These are phyloP conservation scores for Termitomyces sp. DNA, from an alignment of 768 basidiomycete genomes.

Conservation along the genomic window DNA sequence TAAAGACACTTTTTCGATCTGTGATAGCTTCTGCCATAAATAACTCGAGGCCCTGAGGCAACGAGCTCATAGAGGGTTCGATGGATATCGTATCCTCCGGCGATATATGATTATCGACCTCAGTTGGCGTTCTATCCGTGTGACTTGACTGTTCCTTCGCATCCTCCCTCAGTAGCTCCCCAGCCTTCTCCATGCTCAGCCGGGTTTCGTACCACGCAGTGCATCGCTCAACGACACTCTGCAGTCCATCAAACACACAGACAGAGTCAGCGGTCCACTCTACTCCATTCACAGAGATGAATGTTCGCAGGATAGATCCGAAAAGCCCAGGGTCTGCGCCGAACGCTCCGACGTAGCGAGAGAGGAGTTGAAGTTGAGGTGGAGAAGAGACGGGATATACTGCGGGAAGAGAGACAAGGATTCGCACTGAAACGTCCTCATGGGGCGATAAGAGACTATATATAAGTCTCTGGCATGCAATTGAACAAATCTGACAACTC, in stretches of 20 bases:
- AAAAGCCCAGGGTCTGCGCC: slow-evolving; percentile 73
- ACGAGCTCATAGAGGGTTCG: slow-evolving; percentile 14
- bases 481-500: slow-evolving; percentile 24
- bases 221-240: slow-evolving; percentile 67
- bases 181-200: slow-evolving; percentile 50
- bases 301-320: slow-evolving; percentile 74
- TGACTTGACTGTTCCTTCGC: slow-evolving; percentile 22
- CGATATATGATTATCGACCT: neutral
- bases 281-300: slow-evolving; percentile 72
- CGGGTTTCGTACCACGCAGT: slow-evolving; percentile 70
- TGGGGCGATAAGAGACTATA: slow-evolving; percentile 51
- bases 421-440: slow-evolving; percentile 46
- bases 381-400: slow-evolving; percentile 66
- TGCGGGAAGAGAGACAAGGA: slow-evolving; percentile 56
- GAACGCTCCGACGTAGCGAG: slow-evolving; percentile 79
- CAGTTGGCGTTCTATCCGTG: slow-evolving; percentile 2
- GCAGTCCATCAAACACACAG: slow-evolving; percentile 86
- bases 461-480: slow-evolving; percentile 21
- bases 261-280: slow-evolving; percentile 73
- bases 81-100: slow-evolving; percentile 10
- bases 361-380: slow-evolving; percentile 82
- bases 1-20: slow-evolving; percentile 82
- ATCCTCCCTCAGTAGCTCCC: slow-evolving; percentile 56
- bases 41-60: slow-evolving; percentile 64
- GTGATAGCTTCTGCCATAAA: slow-evolving; percentile 74